Evolutionary conservation across 1,284 basidiomycete species (phyloP).

Genomic region (Fomitopsis pinicola): DNA sequence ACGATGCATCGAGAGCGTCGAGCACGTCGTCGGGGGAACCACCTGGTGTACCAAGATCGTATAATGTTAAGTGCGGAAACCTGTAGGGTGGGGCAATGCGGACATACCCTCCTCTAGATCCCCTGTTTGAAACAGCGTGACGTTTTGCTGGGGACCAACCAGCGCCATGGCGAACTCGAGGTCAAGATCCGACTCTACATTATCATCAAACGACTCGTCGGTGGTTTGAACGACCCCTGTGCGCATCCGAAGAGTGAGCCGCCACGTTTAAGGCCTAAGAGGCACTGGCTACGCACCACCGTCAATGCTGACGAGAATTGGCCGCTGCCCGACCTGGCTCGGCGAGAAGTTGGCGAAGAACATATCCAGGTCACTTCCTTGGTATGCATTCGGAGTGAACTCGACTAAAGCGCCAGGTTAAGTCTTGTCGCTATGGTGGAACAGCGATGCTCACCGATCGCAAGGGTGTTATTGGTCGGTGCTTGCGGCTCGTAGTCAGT

Average conservation of each 20-base stretch:
- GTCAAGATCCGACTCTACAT: conserved; percentile 46
- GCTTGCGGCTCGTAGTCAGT: conserved; percentile 38
- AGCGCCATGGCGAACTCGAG: conserved; percentile 36
- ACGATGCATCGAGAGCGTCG: conserved; percentile 45
- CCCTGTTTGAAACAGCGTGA: conserved; percentile 37
- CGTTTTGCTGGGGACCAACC: conserved; percentile 28
- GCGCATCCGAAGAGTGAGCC: background rate
- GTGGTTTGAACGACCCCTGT: conserved; percentile 25
- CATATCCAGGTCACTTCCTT: conserved; percentile 36
- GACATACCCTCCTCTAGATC: conserved; percentile 15
- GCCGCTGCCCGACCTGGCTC: conserved; percentile 29
- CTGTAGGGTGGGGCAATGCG: background rate
- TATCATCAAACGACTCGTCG: conserved; percentile 32
- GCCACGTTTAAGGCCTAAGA: background rate
- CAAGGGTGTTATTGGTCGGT: conserved; percentile 42
- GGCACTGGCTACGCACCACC: conserved; percentile 31
- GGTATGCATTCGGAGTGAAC: conserved; percentile 43
- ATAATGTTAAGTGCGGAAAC: background rate
- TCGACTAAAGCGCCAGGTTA: conserved; percentile 38
- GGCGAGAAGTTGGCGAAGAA: conserved; percentile 36
- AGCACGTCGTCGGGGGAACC: conserved; percentile 44
- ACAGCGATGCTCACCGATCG: conserved; percentile 43
- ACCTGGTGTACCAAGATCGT: conserved; percentile 21
- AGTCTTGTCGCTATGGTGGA: background rate
- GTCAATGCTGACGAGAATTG: conserved; percentile 31